Conservation (phyloP, 495 filamentous ascomycete genomes). For the Lasiosphaeris hirsuta region DNA sequence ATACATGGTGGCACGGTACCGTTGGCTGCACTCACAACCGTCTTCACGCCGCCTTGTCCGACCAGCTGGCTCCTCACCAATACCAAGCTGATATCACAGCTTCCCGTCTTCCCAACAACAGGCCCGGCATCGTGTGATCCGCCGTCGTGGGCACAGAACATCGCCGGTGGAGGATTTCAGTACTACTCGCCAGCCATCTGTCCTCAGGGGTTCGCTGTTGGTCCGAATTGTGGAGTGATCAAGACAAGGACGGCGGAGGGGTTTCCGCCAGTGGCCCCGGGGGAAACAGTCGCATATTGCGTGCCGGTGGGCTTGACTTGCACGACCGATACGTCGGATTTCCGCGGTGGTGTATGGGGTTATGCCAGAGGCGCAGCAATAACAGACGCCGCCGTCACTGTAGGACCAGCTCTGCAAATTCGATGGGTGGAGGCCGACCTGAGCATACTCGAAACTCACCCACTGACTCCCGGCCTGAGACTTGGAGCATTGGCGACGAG, state of each 20-base stretch:
- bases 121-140: constrained; percentile 37
- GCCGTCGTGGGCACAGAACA: constrained; percentile 31
- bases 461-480: constrained; percentile 27
- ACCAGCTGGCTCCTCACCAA: constrained; percentile 39
- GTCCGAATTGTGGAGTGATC: constrained; percentile 28
- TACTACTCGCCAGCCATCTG: constrained; percentile 46
- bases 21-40: constrained; percentile 37
- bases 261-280: constrained; percentile 31
- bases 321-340: constrained; percentile 39
- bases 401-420: constrained; percentile 39
- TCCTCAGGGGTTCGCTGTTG: constrained; percentile 36
- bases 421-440: constrained; percentile 40
- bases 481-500: constrained; percentile 4
- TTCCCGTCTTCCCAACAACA: constrained; percentile 34
- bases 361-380: constrained; percentile 23
- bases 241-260: constrained; percentile 30
- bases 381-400: constrained; percentile 26
- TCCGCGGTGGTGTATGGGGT: constrained; percentile 41
- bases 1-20: constrained; percentile 26
- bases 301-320: constrained; percentile 37
- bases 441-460: constrained; percentile 33
- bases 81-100: constrained; percentile 38
- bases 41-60: constrained; percentile 40
- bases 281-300: constrained; percentile 39
- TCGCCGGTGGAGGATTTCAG: constrained; percentile 33